Evolutionary conservation across 1,284 basidiomycete genomes (phyloP), one percentile per base, ranked within the genome.

Genomic region (Trametes hirsuta): DNA sequence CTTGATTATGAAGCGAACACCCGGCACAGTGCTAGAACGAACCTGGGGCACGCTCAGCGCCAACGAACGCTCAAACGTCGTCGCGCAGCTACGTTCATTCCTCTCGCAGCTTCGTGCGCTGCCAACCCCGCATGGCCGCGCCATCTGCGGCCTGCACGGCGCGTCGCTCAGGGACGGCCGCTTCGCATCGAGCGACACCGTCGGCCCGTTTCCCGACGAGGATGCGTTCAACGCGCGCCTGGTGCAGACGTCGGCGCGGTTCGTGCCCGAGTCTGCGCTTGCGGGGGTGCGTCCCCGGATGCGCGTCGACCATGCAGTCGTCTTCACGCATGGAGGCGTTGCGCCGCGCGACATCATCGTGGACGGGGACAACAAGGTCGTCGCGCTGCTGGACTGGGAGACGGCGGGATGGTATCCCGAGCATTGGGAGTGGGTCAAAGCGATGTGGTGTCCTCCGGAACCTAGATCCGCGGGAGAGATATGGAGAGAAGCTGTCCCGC

Each of bases 341-440:
- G 55, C 59, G 1, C 59, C 57, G 3, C 47, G 57, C 15, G 62
- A 65, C 35, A 62, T 65, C 54, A 47, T 59, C 30, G 56, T 65
- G 8, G 18, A 55, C 9, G 63, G 52, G 0, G 42, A 53, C 14
- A 41, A 11, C 3, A 49, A 18, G 18, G 18, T 65, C 24, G 36
- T 39, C 6, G 63, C 48, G 6, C 3, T 65, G 6, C 12, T 65
- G 4, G 63, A 65, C 35, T 65, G 63, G 63, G 53, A 65, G 22
- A 15, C 45, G 6, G 35, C 57, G 3, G 57, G 60, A 18, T 65
- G 60, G 63, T 53, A 24, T 21, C 60, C 63, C 11, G 56, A 51
- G 34, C 46, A 62, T 39, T 65, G 63, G 60, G 63, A 65, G 40
- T 47, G 18, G 18, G 22, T 61, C 4, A 64, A 64, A 54, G 62